phyloP scores from a whole-genome alignment of 2,329 filamentous ascomycete species.

The Sarocladium brachiariae region DNA sequence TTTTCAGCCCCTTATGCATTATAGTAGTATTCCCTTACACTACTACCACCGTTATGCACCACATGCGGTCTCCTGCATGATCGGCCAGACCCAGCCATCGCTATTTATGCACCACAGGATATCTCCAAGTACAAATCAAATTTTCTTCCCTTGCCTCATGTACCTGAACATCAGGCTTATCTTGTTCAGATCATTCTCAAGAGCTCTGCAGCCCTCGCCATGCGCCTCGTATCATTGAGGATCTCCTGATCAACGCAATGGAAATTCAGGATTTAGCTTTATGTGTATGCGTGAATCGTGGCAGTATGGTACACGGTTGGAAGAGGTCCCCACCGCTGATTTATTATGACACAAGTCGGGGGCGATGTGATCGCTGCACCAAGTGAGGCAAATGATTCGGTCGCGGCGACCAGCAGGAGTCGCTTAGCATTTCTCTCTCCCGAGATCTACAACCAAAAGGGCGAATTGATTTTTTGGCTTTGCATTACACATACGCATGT shows the following conservation, averaged over 20 bases:
- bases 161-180: not conserved
- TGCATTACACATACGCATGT: not conserved
- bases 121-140: no score
- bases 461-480: no score
- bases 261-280: not conserved
- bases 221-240: not conserved
- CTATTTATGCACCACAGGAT: not conserved
- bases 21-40: slow-evolving; percentile 1
- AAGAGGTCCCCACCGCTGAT: not conserved
- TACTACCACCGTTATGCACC: not conserved
- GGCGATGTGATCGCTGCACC: not conserved
- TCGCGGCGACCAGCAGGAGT: not conserved
- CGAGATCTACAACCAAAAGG: no score
- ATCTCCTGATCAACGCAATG: no score
- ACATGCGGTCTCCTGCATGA: slow-evolving; percentile 8
- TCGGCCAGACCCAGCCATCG: slow-evolving; percentile 8
- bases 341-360: not conserved
- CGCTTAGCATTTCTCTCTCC: not conserved
- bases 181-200: not conserved
- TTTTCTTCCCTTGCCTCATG: not conserved
- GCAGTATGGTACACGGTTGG: not conserved
- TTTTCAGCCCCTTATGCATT: slow-evolving; percentile 6
- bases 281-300: slow-evolving; percentile 6
- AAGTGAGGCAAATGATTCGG: not conserved
- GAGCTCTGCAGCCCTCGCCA: no score